phyloP scores from a whole-genome alignment of 148 eudicot species.

The Vaccinium vitisidaea region DNA sequence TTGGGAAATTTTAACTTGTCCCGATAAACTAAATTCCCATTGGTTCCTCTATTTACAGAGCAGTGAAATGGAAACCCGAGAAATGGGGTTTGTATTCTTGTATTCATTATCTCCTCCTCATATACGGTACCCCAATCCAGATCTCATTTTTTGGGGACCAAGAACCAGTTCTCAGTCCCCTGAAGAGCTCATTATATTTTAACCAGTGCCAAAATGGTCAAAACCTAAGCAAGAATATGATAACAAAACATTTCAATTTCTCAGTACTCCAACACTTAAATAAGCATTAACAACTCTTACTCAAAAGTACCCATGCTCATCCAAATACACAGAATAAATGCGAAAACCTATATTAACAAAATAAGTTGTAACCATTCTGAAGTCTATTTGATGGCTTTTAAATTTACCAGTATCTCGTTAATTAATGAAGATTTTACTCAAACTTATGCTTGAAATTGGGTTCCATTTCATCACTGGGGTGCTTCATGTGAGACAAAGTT shows the following conservation, averaged over 20 bases:
- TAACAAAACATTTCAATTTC: background rate
- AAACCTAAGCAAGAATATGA: conserved; percentile 6
- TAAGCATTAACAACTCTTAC: too few species aligned
- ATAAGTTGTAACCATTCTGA: too few species aligned
- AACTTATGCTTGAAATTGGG: too few species aligned
- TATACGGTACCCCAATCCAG: conserved; percentile 18
- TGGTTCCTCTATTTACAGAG: conserved; percentile 36
- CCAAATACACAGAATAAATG: too few species aligned
- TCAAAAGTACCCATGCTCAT: too few species aligned
- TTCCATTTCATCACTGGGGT: too few species aligned
- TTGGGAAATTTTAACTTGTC: conserved; percentile 26
- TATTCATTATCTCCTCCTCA: conserved; percentile 48
- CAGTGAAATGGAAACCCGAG: conserved; percentile 51
- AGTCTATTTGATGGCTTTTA: too few species aligned
- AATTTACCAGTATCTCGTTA: too few species aligned
- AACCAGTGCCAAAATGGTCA: conserved; percentile 12
- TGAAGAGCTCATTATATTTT: conserved; percentile 12
- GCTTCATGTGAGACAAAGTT: too few species aligned
- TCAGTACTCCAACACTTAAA: background rate
- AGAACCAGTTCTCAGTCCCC: conserved; percentile 56
- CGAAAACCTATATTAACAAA: too few species aligned
- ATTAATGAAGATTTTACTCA: too few species aligned
- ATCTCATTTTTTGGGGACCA: conserved; percentile 51
- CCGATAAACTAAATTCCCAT: conserved; percentile 28
- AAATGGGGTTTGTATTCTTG: conserved; percentile 56